phyloP scores from a whole-genome alignment of 192 early-diverging fungal species.

The Tieghemiomyces parasiticus region DNA sequence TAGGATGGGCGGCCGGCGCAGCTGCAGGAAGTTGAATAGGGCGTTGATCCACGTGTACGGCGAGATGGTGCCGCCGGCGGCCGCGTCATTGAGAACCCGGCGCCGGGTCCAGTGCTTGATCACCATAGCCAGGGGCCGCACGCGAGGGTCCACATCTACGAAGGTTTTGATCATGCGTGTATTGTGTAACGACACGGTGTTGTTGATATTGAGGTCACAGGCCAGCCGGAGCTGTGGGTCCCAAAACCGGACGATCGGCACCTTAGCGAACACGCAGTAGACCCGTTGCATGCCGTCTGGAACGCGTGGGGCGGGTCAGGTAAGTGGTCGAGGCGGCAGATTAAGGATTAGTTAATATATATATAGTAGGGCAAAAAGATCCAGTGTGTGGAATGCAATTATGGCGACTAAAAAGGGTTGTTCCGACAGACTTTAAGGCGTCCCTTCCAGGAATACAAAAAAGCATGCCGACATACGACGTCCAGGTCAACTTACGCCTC shows the following conservation, averaged over 20 bases:
- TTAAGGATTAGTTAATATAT: too few relatives aligned
- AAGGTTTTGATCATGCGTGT: conserved; percentile 80
- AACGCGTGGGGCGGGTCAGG: not conserved
- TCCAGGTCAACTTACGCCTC: conserved; percentile 48
- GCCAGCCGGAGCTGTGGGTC: conserved; percentile 78
- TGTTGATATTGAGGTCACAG: conserved; percentile 93
- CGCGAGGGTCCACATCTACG: conserved; percentile 72
- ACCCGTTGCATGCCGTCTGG: conserved; percentile 68
- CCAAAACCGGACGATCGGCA: conserved; percentile 85
- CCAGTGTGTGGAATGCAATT: not conserved
- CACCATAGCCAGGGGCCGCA: conserved; percentile 81
- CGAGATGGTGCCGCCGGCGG: conserved; percentile 84
- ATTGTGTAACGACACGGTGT: conserved; percentile 77
- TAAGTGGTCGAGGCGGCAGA: too few relatives aligned
- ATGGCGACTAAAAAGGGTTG: not conserved
- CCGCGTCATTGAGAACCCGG: conserved; percentile 79
- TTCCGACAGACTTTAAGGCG: not conserved
- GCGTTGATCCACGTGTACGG: conserved; percentile 93
- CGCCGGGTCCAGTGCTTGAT: conserved; percentile 87
- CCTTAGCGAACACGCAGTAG: conserved; percentile 72
- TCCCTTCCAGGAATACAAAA: conserved; percentile 4
- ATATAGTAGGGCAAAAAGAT: not conserved
- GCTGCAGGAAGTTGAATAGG: conserved; percentile 86
- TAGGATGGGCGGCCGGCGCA: conserved; percentile 73
- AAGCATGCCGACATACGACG: too few relatives aligned